These are phyloP conservation scores for Penicillium sp. DNA, from an alignment of 2,329 filamentous ascomycete species.

Conservation along the genomic window DNA sequence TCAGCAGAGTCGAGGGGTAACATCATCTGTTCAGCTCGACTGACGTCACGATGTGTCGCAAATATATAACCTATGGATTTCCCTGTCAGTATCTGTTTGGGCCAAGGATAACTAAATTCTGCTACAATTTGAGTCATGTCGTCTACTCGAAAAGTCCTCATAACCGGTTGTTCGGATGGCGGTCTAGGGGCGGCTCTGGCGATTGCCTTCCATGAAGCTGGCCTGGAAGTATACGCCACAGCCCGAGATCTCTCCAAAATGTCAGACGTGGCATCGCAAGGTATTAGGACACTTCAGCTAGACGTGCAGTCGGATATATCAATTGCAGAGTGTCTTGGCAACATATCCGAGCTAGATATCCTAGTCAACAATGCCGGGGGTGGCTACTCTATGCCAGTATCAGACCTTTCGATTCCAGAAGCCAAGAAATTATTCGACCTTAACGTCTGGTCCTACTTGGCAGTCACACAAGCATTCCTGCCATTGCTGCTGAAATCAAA, in stretches of 20 bases:
- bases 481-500: constrained; percentile 27
- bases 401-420: constrained; percentile 29
- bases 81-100: background rate
- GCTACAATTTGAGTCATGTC: background rate
- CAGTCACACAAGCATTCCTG: constrained; percentile 35
- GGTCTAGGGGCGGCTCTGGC: constrained; percentile 45
- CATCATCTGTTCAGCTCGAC: too few relatives aligned
- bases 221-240: constrained; percentile 45
- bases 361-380: constrained; percentile 40
- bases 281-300: background rate
- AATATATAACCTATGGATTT: background rate
- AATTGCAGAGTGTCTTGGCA: constrained; percentile 12
- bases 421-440: constrained; percentile 34
- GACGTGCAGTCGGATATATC: background rate
- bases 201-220: constrained; percentile 35
- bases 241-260: constrained; percentile 39
- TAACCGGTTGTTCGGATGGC: constrained; percentile 35
- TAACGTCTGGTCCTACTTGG: constrained; percentile 34
- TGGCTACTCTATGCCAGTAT: constrained; percentile 26
- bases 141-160: constrained; percentile 6
- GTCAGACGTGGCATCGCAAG: background rate
- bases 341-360: constrained; percentile 30
- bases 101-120: background rate
- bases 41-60: too few relatives aligned
- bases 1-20: too few relatives aligned